These are phyloP conservation scores for Hydnomerulius pinastri DNA, from an alignment of 768 basidiomycete species.

Conservation along the genomic window DNA sequence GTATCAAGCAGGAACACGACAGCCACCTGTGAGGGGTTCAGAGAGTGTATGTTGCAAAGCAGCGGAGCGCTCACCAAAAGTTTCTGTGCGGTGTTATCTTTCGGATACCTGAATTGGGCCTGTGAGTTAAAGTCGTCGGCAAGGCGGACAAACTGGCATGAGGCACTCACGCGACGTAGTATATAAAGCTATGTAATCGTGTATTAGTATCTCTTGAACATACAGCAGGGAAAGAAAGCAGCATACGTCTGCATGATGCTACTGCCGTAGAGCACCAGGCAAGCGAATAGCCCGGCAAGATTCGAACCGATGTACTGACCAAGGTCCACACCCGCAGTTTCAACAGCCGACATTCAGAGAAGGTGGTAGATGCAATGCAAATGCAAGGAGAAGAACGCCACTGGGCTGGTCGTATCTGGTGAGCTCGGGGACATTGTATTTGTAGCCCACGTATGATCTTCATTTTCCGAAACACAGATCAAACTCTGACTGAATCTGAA, in stretches of 20 bases:
- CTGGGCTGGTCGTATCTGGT: no score
- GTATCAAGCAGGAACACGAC: background rate
- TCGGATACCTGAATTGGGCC: background rate
- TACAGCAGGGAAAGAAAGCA: background rate
- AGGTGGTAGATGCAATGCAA: no score
- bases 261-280: background rate
- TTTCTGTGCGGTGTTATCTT: background rate
- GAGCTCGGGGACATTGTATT: no score
- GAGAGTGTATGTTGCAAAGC: background rate
- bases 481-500: no score
- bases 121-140: background rate
- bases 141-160: background rate
- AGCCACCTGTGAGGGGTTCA: background rate
- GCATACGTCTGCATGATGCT: background rate
- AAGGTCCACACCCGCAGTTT: background rate
- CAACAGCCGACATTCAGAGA: background rate
- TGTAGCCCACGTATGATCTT: no score
- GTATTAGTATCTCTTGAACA: background rate
- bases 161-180: background rate
- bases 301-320: background rate
- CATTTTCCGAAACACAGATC: no score
- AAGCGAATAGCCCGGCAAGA: background rate
- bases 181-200: background rate
- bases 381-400: no score
- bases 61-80: background rate